Evolutionary conservation across 768 basidiomycete genomes (phyloP).

Genomic region (Panellus pusillus): DNA sequence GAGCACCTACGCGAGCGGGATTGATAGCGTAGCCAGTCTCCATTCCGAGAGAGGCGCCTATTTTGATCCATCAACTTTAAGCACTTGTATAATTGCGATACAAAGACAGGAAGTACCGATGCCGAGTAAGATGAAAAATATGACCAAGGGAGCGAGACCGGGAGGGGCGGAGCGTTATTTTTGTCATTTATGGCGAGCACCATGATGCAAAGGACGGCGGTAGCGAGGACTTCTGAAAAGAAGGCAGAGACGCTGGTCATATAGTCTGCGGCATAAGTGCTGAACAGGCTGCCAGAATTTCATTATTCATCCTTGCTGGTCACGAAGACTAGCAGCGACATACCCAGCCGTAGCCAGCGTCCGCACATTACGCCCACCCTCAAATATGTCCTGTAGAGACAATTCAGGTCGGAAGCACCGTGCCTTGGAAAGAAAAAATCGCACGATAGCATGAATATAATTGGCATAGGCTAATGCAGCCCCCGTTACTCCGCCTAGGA

Average conservation of each 20-base stretch:
- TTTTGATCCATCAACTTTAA: too few species aligned
- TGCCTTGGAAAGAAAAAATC: too few species aligned
- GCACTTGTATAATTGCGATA: too few species aligned
- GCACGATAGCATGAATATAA: slow-evolving; percentile 65
- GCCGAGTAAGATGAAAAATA: too few species aligned
- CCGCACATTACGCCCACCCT: slow-evolving; percentile 55
- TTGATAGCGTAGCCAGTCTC: too few species aligned
- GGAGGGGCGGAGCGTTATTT: slow-evolving; percentile 41
- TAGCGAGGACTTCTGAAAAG: slow-evolving; percentile 33
- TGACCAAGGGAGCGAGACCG: slow-evolving; percentile 45
- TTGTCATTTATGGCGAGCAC: slow-evolving; percentile 48
- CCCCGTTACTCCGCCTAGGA: slow-evolving; percentile 63
- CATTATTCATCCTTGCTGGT: too few species aligned
- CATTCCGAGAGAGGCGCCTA: too few species aligned
- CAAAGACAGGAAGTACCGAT: too few species aligned
- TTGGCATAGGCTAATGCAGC: slow-evolving; percentile 65
- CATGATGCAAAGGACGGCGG: slow-evolving; percentile 45
- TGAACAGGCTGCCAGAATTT: too few species aligned
- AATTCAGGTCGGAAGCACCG: background rate
- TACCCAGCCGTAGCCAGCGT: slow-evolving; percentile 52
- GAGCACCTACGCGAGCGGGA: too few species aligned
- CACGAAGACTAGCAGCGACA: background rate
- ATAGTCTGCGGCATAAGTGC: slow-evolving; percentile 3
- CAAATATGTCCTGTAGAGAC: slow-evolving; percentile 41
- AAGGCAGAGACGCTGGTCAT: slow-evolving; percentile 17